phyloP scores from a whole-genome alignment of 1,284 basidiomycete genomes.

The Rhizopogon parksii region DNA sequence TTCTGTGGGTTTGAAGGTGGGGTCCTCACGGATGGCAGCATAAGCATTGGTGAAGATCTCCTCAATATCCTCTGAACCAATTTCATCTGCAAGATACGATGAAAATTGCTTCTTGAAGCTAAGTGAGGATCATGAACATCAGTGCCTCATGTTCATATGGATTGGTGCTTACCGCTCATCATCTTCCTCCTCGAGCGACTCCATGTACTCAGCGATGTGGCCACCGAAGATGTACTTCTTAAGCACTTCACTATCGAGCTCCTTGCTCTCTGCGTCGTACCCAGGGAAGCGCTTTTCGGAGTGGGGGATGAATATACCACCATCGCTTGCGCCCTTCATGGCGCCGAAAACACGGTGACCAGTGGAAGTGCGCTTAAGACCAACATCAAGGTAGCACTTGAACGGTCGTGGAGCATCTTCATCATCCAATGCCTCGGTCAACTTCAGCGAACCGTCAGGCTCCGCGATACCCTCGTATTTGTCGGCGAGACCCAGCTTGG shows the following conservation, averaged over 20 bases:
- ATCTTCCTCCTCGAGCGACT: constrained; percentile 98
- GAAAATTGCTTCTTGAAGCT: constrained; percentile 99
- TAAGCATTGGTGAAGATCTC: constrained; percentile 91
- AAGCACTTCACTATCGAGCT: constrained; percentile 89
- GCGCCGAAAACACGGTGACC: constrained; percentile 98
- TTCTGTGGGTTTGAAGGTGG: constrained; percentile 84
- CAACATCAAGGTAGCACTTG: constrained; percentile 98
- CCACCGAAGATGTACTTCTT: constrained; percentile 99
- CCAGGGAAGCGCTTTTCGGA: constrained; percentile 99
- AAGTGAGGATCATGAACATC: constrained; percentile 10
- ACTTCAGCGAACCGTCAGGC: constrained; percentile 80
- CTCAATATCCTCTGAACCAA: constrained; percentile 96
- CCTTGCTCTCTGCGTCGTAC: constrained; percentile 91
- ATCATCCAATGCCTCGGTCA: constrained; percentile 82
- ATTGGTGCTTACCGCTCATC: constrained; percentile 71
- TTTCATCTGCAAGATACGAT: constrained; percentile 89
- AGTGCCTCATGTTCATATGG: background rate
- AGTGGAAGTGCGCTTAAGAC: constrained; percentile 96
- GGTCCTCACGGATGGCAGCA: constrained; percentile 93
- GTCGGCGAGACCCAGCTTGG: constrained; percentile 94
- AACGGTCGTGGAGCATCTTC: constrained; percentile 97
- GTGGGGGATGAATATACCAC: constrained; percentile 97
- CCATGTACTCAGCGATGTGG: constrained; percentile 99
- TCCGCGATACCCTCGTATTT: constrained; percentile 97
- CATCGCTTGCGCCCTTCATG: constrained; percentile 98